Evolutionary conservation across 2,329 filamentous ascomycete species (phyloP), one percentile per base, ranked within the genome.

Genomic region (Ophiostoma piceae): DNA sequence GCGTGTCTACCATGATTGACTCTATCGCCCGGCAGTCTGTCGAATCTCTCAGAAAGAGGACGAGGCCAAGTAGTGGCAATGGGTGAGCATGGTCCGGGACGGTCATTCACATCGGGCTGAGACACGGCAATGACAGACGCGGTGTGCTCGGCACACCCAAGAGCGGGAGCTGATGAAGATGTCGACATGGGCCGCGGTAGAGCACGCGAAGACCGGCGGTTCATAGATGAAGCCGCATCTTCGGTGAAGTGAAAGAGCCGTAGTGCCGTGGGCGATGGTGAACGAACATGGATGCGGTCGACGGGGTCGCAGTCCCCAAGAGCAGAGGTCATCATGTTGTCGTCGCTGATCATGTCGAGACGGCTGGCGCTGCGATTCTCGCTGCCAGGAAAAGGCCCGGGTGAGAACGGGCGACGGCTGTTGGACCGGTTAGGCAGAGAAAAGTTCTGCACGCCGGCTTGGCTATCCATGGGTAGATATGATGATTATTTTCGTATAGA

Each of bases 111-210:
- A 29, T 39, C 19, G 22, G 41, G 32, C 41, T 26, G 32, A 12
- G 51, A 26, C 51, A 32, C 29, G 8, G 32, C 35, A 12, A 7
- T 41, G 8, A 8, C 16, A 35, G 57, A 37, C 12, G 32, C 39
- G n/a, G 12, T 11, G 19, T 67, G 51, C 9, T 39, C 35, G 14
- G 51, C 39, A 32, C 19, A 19, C 2, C 65, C 62, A 47, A 73
- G 54, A 0, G 68, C 71, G 1, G 72, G 72, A 1, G 72, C 71
- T 22, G 72, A 73, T 16, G 72, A 73, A 8, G 72, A 73, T 0
- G 65, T 71, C 8, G 72, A 73, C 51, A 73, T 70, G n/a, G 72
- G 72, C 14, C 71, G 71, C 14, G 60, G 68, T 2, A 70, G 67
- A 2, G 22, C 43, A 19, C 66, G 65, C 9, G 60, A 67, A 3